These are phyloP conservation scores for Rhodotorula graminis DNA, from an alignment of 768 basidiomycete species.

Conservation along the genomic window DNA sequence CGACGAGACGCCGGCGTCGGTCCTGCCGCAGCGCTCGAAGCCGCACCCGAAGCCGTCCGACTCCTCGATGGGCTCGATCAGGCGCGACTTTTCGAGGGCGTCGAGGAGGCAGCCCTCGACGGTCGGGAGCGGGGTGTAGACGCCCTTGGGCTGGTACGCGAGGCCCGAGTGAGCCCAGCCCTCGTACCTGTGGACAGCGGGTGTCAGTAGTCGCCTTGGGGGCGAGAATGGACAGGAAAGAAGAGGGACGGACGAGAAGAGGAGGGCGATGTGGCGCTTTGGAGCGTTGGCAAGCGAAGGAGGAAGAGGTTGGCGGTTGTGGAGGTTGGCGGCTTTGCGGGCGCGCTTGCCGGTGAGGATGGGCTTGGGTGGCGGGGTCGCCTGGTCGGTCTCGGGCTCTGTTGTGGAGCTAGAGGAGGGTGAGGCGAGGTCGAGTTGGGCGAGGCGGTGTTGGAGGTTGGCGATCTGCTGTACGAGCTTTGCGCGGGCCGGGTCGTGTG, in stretches of 20 bases:
- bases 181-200: conserved; percentile 54
- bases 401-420: too few relatives aligned
- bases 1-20: conserved; percentile 90
- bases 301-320: conserved; percentile 15
- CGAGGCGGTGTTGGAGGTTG: conserved; percentile 18
- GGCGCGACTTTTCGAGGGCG: conserved; percentile 67
- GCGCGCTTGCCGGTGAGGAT: conserved; percentile 2
- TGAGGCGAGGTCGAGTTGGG: conserved; percentile 3
- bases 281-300: conserved; percentile 47
- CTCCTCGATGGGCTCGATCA: conserved; percentile 63
- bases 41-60: conserved; percentile 64
- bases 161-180: conserved; percentile 90
- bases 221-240: not conserved
- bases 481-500: conserved; percentile 9
- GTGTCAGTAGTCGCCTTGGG: conserved; percentile 33
- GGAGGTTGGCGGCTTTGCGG: not conserved
- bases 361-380: not conserved
- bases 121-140: conserved; percentile 64
- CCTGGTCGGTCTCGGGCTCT: not conserved
- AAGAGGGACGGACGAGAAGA: conserved; percentile 54
- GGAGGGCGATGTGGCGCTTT: conserved; percentile 83
- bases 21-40: conserved; percentile 87
- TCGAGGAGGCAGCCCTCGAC: conserved; percentile 83
- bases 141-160: conserved; percentile 59
- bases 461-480: conserved; percentile 16